A percentile compares a stretch with the other conserved stretches of the same genome.
Conservation (phyloP, 208 protist genomes). For the Trypanosoma avium region DNA sequence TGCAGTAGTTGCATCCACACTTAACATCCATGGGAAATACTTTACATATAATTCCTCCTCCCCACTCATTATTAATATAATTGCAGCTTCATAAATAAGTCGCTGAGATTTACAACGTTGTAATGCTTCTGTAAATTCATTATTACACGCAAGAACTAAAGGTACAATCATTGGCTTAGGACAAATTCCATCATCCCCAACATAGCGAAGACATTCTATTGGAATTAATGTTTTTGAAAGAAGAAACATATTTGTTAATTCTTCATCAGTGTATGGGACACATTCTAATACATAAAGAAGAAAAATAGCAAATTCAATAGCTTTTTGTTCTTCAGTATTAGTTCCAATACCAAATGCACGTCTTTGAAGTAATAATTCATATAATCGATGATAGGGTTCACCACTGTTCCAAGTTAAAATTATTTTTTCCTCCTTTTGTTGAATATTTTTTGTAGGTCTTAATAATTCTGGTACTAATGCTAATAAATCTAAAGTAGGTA, state of each 20-base stretch:
- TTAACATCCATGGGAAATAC: constrained; percentile 15
- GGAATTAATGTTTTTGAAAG: constrained; percentile 4
- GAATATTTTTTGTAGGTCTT: background rate
- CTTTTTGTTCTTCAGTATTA: constrained; percentile 3
- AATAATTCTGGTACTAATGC: constrained; percentile 29
- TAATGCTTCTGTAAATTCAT: constrained; percentile 25
- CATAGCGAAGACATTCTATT: constrained; percentile 13
- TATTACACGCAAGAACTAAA: constrained; percentile 16
- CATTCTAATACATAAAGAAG: constrained; percentile 26
- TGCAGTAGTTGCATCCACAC: background rate
- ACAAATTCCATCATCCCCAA: constrained; percentile 4
- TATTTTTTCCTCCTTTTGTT: background rate
- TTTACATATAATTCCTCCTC: constrained; percentile 6
- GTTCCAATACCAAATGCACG: background rate
- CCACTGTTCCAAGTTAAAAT: constrained; percentile 12
- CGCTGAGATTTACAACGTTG: constrained; percentile 23
- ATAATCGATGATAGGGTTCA: constrained; percentile 28
- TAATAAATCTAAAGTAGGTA: constrained; percentile 18
- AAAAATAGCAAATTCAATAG: constrained; percentile 39
- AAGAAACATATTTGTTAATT: constrained; percentile 17
- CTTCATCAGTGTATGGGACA: constrained; percentile 12
- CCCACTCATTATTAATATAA: constrained; percentile 16
- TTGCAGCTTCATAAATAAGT: constrained; percentile 29
- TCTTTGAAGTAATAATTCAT: constrained; percentile 13
- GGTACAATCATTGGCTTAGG: constrained; percentile 17